Evolutionary conservation across 176 grass and related monocot genomes (phyloP), one percentile per base, ranked within the genome.

Genomic region (Oryza officinalis): DNA sequence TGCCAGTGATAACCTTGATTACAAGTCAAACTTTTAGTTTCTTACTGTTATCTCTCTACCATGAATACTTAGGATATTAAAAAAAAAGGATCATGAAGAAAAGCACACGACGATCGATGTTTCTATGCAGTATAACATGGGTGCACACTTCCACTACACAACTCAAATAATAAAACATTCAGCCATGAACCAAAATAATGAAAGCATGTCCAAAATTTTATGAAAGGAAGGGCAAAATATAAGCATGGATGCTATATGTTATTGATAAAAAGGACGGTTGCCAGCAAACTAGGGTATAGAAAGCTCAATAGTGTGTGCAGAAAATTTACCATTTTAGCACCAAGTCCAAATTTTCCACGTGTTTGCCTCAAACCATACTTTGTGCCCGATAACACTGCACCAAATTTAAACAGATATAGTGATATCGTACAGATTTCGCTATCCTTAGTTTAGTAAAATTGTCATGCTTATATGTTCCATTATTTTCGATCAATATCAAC

Each of bases 331-430:
- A 95, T 98, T 87, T 98, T 98, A 72, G 95, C 95, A 75, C 95
- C 95, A 77, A 98, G 95, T 74, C 95, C 95, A 80, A 98, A 98
- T 87, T 98, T 98, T 26, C 95, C 95, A 84, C 95, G 95, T 28
- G 95, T 98, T 91, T 98, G 95, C 92, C 91, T 91, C 88, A 98
- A 85, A 70, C 95, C 95, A 98, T 98, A 98, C 71, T 98, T 98
- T 77, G 95, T 98, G 37, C 95, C 95, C 61, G 95, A 98, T 22
- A 98, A 84, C 79, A 98, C 92, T 98, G 90, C 84, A 94, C 20
- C 82, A 76, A 86, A 78, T 74, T 25, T 72, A 40, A 81, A 82
- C 40, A 59, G 61, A 69, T 82, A 43, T 41, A 89, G 61, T 80
- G 47, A 84, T 68, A 72, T 68, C 33, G 27, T 8, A 33, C 69